Evolutionary conservation across 495 filamentous ascomycete genomes (phyloP).

Genomic region (Neurospora sp.): DNA sequence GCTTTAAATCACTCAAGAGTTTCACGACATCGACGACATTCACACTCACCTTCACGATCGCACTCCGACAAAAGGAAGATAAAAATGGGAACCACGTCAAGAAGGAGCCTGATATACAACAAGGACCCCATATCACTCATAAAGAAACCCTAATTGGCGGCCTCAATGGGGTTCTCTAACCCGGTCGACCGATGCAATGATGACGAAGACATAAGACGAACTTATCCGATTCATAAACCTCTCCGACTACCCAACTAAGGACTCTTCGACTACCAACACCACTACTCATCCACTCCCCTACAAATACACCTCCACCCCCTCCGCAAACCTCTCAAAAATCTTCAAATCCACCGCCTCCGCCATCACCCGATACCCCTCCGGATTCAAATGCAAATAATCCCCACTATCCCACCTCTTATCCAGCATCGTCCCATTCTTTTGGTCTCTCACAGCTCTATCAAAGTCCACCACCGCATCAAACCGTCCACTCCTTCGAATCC

Average conservation of each 20-base stretch:
- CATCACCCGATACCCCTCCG: conserved; percentile 45
- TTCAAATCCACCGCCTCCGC: conserved; percentile 44
- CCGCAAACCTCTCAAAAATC: conserved; percentile 30
- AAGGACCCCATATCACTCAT: neutral
- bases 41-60: neutral
- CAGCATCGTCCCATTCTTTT: conserved; percentile 31
- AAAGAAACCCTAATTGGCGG: neutral
- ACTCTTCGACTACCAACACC: neutral
- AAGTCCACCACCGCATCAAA: conserved; percentile 61
- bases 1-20: neutral
- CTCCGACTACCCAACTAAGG: neutral
- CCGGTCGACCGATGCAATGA: neutral
- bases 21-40: neutral
- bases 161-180: neutral
- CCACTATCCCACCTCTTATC: conserved; percentile 43
- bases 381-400: conserved; percentile 56
- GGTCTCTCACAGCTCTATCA: conserved; percentile 43
- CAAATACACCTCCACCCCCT: conserved; percentile 12
- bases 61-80: neutral
- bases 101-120: neutral
- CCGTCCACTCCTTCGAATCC: conserved; percentile 42
- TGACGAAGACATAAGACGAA: neutral
- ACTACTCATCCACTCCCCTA: neutral
- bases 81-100: neutral
- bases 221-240: neutral